Percentiles rank a stretch among this genome's conserved stretches.
phyloP scores from a whole-genome alignment of 2,329 filamentous ascomycete species.

The Trichophyton schoenleinii region DNA sequence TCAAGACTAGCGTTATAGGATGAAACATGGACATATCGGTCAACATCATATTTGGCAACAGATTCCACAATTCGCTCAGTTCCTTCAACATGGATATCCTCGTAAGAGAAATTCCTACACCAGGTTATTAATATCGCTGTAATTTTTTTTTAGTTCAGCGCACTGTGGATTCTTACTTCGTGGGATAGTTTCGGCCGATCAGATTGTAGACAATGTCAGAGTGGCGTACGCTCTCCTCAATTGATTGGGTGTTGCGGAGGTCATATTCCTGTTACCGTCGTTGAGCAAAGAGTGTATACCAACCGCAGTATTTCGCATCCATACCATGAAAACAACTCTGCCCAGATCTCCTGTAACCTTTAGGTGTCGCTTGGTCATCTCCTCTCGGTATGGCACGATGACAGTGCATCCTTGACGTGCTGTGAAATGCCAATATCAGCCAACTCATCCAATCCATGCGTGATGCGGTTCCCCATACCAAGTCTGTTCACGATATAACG shows the following conservation, averaged over 20 bases:
- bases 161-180: slow-evolving; percentile 52
- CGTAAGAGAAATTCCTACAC: slow-evolving; percentile 74
- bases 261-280: slow-evolving; percentile 65
- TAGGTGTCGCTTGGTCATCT: slow-evolving; percentile 94
- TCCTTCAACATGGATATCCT: slow-evolving; percentile 87
- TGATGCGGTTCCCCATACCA: slow-evolving; percentile 39
- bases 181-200: slow-evolving; percentile 85
- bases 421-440: slow-evolving; percentile 31
- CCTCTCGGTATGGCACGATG: slow-evolving; percentile 84
- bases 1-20: slow-evolving; percentile 77
- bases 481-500: slow-evolving; percentile 96
- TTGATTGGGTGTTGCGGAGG: slow-evolving; percentile 82
- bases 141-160: too few species aligned
- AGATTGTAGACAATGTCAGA: slow-evolving; percentile 97
- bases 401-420: slow-evolving; percentile 90
- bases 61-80: slow-evolving; percentile 86
- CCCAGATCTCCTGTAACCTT: slow-evolving; percentile 94
- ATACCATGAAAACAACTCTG: slow-evolving; percentile 70
- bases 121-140: neutral
- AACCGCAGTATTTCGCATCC: neutral
- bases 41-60: slow-evolving; percentile 93
- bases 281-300: neutral
- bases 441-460: slow-evolving; percentile 18
- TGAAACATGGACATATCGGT: slow-evolving; percentile 92
- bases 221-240: slow-evolving; percentile 92